A percentile compares a stretch with the other conserved stretches of the same genome.
Evolutionary conservation across 2,329 filamentous ascomycete species (phyloP).

Genomic region (Diaporthe vexans): DNA sequence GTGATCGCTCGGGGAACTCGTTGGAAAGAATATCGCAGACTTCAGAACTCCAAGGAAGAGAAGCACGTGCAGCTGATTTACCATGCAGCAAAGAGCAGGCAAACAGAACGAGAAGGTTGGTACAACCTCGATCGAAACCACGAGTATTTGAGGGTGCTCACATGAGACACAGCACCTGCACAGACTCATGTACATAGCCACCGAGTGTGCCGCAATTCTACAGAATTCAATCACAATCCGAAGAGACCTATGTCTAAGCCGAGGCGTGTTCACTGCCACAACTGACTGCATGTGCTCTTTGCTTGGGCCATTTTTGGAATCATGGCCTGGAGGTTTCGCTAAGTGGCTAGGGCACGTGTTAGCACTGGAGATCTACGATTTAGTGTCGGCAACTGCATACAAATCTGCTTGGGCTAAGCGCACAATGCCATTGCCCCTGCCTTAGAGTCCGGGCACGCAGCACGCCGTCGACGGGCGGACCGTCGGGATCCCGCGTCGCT

Average conservation of each 20-base stretch:
- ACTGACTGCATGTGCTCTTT: not conserved
- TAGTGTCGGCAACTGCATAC: not conserved
- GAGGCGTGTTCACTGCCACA: not conserved
- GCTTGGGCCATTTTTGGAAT: not conserved
- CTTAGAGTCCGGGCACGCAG: constrained; percentile 18
- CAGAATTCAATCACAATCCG: not conserved
- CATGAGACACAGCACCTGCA: not conserved
- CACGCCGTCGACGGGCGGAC: constrained; percentile 29
- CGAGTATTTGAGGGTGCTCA: not conserved
- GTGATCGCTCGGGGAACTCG: not conserved
- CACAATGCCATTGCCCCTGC: constrained; percentile 26
- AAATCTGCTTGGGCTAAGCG: not conserved
- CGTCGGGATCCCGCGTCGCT: not conserved
- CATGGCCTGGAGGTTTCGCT: constrained; percentile 12
- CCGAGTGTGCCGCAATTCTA: too few relatives aligned
- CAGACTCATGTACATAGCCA: not conserved
- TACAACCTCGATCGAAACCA: not conserved
- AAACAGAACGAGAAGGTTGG: not conserved
- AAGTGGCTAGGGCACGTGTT: not conserved
- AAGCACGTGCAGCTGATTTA: accelerated
- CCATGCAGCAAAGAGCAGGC: not conserved
- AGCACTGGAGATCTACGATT: not conserved
- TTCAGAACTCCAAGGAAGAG: not conserved
- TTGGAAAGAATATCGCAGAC: not conserved
- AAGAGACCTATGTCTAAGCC: not conserved